Evolutionary conservation across 805 yeast genomes (phyloP).

Genomic region (Candida stauntonica): DNA sequence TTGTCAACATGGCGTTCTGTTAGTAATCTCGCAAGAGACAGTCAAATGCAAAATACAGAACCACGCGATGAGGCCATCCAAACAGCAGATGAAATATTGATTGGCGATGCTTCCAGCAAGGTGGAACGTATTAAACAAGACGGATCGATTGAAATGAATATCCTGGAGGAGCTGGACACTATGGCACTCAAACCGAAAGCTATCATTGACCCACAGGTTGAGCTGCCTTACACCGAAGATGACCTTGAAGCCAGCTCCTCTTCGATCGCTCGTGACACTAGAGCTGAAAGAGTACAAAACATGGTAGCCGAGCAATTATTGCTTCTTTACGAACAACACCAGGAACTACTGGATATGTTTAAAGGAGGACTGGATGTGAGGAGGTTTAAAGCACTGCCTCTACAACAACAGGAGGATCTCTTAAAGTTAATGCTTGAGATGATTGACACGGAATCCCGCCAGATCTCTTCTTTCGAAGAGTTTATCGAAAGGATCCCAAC

Average conservation of each 20-base stretch:
- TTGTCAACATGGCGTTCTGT: slow-evolving; percentile 31
- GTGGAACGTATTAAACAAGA: background rate
- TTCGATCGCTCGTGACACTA: slow-evolving; percentile 1
- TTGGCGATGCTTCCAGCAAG: too few relatives aligned
- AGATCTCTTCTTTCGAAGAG: slow-evolving; percentile 10
- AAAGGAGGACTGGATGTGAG: slow-evolving; percentile 1
- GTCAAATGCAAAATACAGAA: background rate
- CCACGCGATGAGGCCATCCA: background rate
- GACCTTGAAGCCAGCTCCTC: slow-evolving; percentile 9
- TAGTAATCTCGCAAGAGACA: slow-evolving; percentile 15
- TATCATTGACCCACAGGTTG: slow-evolving; percentile 2
- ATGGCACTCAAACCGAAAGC: background rate
- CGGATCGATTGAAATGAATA: too few relatives aligned
- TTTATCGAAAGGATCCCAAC: slow-evolving; percentile 6
- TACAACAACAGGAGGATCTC: slow-evolving; percentile 1
- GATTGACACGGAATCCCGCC: slow-evolving; percentile 3
- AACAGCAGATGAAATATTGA: too few relatives aligned
- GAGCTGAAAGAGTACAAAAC: slow-evolving; percentile 7
- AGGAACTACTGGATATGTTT: background rate
- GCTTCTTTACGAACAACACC: slow-evolving; percentile 2
- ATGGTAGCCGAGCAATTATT: slow-evolving; percentile 12
- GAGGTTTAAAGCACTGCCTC: background rate
- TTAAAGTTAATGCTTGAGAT: slow-evolving; percentile 1
- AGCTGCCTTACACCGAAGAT: slow-evolving; percentile 9
- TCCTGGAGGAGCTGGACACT: background rate